A percentile compares a stretch with the other conserved stretches of the same genome.
These are phyloP conservation scores for Phaeoacremonium minimum DNA, from an alignment of 2,329 filamentous ascomycete genomes.

Conservation along the genomic window DNA sequence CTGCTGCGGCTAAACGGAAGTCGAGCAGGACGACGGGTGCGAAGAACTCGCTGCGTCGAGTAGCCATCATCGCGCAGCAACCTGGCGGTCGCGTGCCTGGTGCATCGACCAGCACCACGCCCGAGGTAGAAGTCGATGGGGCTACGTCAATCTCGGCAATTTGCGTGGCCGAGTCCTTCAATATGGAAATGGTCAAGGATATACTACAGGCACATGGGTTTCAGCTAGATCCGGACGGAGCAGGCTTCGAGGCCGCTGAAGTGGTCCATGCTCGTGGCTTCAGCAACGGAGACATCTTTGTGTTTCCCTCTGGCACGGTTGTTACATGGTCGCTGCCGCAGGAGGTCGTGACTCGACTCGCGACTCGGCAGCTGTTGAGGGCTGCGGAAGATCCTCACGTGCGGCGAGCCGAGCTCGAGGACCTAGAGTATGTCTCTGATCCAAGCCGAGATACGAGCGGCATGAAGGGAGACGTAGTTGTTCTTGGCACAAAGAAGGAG, in stretches of 20 bases:
- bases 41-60: conserved; percentile 73
- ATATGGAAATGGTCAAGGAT: conserved; percentile 56
- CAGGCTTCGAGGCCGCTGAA: conserved; percentile 56
- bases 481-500: conserved; percentile 71
- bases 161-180: conserved; percentile 59
- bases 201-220: conserved; percentile 57
- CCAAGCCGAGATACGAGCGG: conserved; percentile 65
- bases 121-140: conserved; percentile 19
- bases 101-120: conserved; percentile 31
- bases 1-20: conserved; percentile 6
- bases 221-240: conserved; percentile 56
- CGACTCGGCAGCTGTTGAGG: conserved; percentile 67
- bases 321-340: conserved; percentile 88
- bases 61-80: conserved; percentile 79
- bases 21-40: conserved; percentile 10
- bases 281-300: conserved; percentile 80
- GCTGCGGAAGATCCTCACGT: conserved; percentile 74
- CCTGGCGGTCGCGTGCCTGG: conserved; percentile 30
- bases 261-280: conserved; percentile 59
- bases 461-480: conserved; percentile 83
- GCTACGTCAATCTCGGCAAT: conserved; percentile 51
- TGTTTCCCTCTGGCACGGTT: conserved; percentile 91
- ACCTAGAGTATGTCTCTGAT: conserved; percentile 83
- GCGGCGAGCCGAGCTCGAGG: conserved; percentile 73
- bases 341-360: conserved; percentile 64